Conservation (phyloP, 257 asterid genomes). For the Solanum lycopersicoides region DNA sequence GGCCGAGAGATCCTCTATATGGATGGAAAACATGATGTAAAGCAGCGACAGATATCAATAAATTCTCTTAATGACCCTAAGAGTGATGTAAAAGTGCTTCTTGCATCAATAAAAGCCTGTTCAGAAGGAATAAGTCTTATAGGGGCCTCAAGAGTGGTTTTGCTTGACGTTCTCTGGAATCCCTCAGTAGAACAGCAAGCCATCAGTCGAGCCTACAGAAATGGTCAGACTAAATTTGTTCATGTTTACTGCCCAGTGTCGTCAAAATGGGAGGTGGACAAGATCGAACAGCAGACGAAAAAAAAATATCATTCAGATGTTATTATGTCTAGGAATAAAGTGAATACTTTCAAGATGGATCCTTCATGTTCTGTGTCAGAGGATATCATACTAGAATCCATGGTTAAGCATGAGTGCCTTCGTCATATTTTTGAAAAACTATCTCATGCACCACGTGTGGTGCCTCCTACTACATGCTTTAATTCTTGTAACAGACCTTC, state of each 20-base stretch:
- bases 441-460: slow-evolving; percentile 26
- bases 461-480: background rate
- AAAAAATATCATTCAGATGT: slow-evolving; percentile 41
- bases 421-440: slow-evolving; percentile 30
- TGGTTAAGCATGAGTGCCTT: slow-evolving; percentile 22
- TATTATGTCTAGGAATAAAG: slow-evolving; percentile 25
- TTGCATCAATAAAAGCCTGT: slow-evolving; percentile 70
- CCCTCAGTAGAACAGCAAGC: slow-evolving; percentile 72
- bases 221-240: slow-evolving; percentile 62
- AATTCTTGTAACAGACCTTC: background rate
- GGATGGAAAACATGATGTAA: slow-evolving; percentile 30
- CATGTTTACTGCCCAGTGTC: slow-evolving; percentile 57
- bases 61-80: slow-evolving; percentile 31
- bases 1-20: slow-evolving; percentile 59
- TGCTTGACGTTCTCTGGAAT: slow-evolving; percentile 78
- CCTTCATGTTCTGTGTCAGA: slow-evolving; percentile 5
- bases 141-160: slow-evolving; percentile 78
- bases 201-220: slow-evolving; percentile 65
- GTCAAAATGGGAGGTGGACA: slow-evolving; percentile 35
- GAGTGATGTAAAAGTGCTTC: slow-evolving; percentile 41
- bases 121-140: slow-evolving; percentile 70
- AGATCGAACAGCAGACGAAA: slow-evolving; percentile 27
- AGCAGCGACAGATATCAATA: slow-evolving; percentile 38
- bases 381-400: slow-evolving; percentile 44
- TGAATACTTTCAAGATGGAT: background rate